phyloP scores from a whole-genome alignment of 306 rosid genomes.

The Trifolium pratense region DNA sequence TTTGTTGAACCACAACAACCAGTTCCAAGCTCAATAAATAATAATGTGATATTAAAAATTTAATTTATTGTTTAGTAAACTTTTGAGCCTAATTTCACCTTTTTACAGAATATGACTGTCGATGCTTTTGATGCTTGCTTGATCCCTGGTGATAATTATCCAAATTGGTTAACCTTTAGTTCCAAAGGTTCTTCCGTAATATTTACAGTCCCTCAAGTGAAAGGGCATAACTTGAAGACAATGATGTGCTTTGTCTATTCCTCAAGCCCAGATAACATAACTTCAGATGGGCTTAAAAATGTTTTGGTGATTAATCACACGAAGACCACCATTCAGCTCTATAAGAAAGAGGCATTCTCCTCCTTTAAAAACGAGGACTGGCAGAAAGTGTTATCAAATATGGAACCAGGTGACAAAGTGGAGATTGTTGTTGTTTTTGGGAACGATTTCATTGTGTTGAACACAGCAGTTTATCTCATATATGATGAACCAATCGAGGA shows the following conservation, averaged over 20 bases:
- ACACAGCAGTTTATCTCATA: not conserved
- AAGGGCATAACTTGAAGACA: constrained; percentile 26
- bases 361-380: constrained; percentile 21
- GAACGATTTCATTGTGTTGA: no score
- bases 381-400: constrained; percentile 16
- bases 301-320: constrained; percentile 37
- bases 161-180: constrained; percentile 35
- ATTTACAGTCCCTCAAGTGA: constrained; percentile 35
- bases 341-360: not conserved
- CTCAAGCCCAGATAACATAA: not conserved
- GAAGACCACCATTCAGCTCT: constrained; percentile 22
- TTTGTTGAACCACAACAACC: no score
- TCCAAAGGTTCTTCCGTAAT: constrained; percentile 18
- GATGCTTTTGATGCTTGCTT: not conserved
- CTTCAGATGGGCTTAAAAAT: constrained; percentile 1
- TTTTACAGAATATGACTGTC: constrained; percentile 21
- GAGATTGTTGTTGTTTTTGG: no score
- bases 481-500: not conserved
- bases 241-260: constrained; percentile 20
- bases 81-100: not conserved
- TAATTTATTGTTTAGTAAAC: not conserved
- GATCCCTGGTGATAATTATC: constrained; percentile 30
- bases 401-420: no score
- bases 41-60: no score
- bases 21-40: no score